Evolutionary conservation across 257 asterid genomes (phyloP).

Genomic region (Solanum appendiculatum): DNA sequence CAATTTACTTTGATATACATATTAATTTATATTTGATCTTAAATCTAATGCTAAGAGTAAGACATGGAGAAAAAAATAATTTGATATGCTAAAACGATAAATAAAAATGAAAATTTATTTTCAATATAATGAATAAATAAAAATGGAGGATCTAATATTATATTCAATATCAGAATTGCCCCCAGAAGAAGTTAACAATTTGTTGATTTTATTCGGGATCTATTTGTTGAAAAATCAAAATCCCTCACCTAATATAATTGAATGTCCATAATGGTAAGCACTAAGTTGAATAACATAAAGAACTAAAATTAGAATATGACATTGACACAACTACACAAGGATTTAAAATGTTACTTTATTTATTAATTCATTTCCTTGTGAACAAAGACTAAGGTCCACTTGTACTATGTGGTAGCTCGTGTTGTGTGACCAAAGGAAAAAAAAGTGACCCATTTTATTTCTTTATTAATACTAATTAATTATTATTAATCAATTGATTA

Average conservation of each 20-base stretch:
- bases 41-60: neutral
- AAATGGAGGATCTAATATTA: no score
- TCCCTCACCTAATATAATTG: neutral
- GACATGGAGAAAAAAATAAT: neutral
- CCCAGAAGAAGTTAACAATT: neutral
- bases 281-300: no score
- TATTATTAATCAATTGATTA: no score
- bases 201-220: no score
- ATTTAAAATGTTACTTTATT: no score
- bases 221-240: neutral
- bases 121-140: neutral
- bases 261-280: neutral
- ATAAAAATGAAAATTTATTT: no score
- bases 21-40: neutral
- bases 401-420: neutral
- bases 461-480: no score
- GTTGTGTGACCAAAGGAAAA: neutral
- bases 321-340: neutral
- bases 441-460: neutral
- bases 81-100: neutral
- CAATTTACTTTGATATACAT: neutral
- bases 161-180: no score
- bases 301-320: neutral
- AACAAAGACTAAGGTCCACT: neutral
- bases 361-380: neutral